These are phyloP conservation scores for Blastomyces parvus DNA, from an alignment of 2,329 filamentous ascomycete species.

Conservation along the genomic window DNA sequence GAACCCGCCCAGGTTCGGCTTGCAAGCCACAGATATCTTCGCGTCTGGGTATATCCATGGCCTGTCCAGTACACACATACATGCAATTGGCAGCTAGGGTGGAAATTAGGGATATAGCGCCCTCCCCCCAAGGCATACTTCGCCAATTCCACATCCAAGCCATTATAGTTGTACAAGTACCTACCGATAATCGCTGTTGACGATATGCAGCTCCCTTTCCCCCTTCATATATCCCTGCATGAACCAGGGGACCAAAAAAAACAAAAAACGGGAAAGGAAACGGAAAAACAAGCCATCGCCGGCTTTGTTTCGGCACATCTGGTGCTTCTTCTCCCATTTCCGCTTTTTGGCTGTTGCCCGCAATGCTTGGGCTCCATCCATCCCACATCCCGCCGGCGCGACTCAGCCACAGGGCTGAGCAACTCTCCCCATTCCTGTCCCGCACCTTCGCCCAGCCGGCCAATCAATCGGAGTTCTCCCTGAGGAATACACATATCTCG, in stretches of 20 bases:
- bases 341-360: no score
- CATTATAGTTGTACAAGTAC: no score
- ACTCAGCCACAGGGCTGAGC: slow-evolving; percentile 4
- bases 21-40: no score
- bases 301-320: not conserved
- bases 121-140: not conserved
- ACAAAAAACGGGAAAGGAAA: no score
- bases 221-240: not conserved
- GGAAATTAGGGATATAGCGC: not conserved
- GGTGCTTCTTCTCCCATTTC: not conserved
- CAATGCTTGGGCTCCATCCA: not conserved
- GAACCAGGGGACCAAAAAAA: not conserved
- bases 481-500: not conserved
- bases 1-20: no score
- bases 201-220: no score
- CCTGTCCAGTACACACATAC: no score
- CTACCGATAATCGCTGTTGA: no score
- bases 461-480: not conserved
- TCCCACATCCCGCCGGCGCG: not conserved
- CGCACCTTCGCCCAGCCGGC: not conserved
- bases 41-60: no score
- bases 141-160: no score
- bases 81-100: no score
- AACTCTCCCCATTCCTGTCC: not conserved
- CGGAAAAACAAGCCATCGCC: no score